phyloP scores from a whole-genome alignment of 768 basidiomycete species.

The Pisolithus marmoratus region DNA sequence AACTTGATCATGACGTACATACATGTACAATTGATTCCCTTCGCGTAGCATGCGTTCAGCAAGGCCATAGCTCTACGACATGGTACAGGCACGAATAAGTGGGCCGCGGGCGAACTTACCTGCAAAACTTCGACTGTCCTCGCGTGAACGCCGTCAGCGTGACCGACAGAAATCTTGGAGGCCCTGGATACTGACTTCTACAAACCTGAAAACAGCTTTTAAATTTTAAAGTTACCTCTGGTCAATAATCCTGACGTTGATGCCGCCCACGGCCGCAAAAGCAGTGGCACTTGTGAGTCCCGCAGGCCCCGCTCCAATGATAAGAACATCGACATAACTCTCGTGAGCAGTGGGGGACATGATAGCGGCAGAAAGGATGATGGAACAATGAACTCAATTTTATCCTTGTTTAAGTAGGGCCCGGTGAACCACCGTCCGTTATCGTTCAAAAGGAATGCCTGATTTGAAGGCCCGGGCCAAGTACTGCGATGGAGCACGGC shows the following conservation, averaged over 20 bases:
- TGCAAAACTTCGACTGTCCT: slow-evolving; percentile 52
- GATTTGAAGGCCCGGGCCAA: too few relatives aligned
- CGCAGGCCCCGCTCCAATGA: slow-evolving; percentile 46
- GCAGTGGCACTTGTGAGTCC: slow-evolving; percentile 67
- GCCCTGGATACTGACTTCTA: slow-evolving; percentile 27
- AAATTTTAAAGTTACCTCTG: slow-evolving; percentile 28
- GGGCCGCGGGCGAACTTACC: slow-evolving; percentile 17
- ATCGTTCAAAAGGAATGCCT: too few relatives aligned
- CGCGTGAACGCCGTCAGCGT: slow-evolving; percentile 53
- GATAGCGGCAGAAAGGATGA: not conserved
- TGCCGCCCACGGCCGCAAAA: slow-evolving; percentile 35
- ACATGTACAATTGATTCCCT: slow-evolving; percentile 64
- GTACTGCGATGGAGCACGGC: too few relatives aligned
- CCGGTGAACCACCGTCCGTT: too few relatives aligned
- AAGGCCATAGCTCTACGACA: slow-evolving; percentile 65
- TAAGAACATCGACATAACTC: slow-evolving; percentile 39
- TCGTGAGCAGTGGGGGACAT: slow-evolving; percentile 3
- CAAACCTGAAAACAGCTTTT: too few relatives aligned
- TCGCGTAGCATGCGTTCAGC: slow-evolving; percentile 57
- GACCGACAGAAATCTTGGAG: slow-evolving; percentile 37
- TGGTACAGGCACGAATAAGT: not conserved
- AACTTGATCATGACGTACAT: slow-evolving; percentile 37
- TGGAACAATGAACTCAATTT: too few relatives aligned
- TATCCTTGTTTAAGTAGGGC: too few relatives aligned
- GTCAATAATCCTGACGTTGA: slow-evolving; percentile 43